These are phyloP conservation scores for Elsinoe ampelina DNA, from an alignment of 2,329 filamentous ascomycete genomes.

Conservation along the genomic window DNA sequence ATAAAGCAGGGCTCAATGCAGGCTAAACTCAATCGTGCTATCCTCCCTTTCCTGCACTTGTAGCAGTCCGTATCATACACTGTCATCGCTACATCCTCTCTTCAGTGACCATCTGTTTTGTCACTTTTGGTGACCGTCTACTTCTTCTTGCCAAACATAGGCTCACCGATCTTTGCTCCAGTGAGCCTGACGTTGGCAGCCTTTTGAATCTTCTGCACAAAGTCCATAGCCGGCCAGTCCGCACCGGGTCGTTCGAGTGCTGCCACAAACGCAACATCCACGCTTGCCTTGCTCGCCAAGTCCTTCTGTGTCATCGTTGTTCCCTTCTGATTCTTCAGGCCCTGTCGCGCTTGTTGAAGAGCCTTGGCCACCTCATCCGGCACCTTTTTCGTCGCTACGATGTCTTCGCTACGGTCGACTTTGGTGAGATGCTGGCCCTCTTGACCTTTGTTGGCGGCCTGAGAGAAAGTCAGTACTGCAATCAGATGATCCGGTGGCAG, in stretches of 20 bases:
- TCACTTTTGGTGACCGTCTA: neutral
- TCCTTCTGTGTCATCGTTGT: slow-evolving; percentile 79
- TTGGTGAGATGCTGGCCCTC: slow-evolving; percentile 96
- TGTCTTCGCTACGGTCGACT: slow-evolving; percentile 94
- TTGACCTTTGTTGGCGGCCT: slow-evolving; percentile 26
- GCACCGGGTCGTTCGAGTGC: slow-evolving; percentile 73
- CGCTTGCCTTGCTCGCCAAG: slow-evolving; percentile 80
- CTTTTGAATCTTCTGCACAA: slow-evolving; percentile 76
- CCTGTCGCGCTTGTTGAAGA: slow-evolving; percentile 69
- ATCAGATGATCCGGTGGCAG: slow-evolving; percentile 29
- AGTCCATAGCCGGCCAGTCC: slow-evolving; percentile 75
- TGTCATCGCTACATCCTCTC: neutral
- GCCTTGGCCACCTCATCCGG: slow-evolving; percentile 71
- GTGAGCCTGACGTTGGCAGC: slow-evolving; percentile 31
- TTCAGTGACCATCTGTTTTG: neutral
- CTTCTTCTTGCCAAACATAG: slow-evolving; percentile 68
- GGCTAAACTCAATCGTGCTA: slow-evolving; percentile 8
- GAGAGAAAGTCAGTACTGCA: neutral
- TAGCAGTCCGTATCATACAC: slow-evolving; percentile 7
- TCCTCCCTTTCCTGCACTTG: neutral
- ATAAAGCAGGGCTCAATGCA: slow-evolving; percentile 9
- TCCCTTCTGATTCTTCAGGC: slow-evolving; percentile 68
- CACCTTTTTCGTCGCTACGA: slow-evolving; percentile 91
- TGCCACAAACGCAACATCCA: slow-evolving; percentile 66
- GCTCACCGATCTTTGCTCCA: slow-evolving; percentile 56